Evolutionary conservation across 176 grass and related monocot species (phyloP), one percentile per base, ranked within the genome.

Genomic region (Otatea glauca): DNA sequence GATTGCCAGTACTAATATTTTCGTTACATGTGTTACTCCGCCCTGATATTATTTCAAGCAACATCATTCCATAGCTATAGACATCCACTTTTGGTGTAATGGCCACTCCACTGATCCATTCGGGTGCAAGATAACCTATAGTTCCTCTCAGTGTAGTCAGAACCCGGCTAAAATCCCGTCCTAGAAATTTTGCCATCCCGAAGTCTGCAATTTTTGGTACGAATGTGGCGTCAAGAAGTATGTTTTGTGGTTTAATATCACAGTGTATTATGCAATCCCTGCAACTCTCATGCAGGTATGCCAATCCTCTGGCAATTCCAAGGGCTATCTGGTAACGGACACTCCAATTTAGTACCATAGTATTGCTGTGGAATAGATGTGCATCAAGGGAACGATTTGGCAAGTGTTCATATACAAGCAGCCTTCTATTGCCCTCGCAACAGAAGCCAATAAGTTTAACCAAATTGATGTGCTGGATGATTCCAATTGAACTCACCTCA

Each of bases 1-100:
- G 15, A 51, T 83, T 61, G 15, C 68, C 45, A 79, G n/a, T 60
- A 32, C 48, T 76, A 23, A 27, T 64, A 20, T 71, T 14, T 13
- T 53, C 27, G 14, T 76, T 83, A 43, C 68, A 54, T 32, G 18
- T 66, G 58, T 93, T 90, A 34, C 81, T 69, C 13, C 32, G 64
- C 12, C 87, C 80, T 0, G 87, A 87, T 76, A 92, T 47, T 6
- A 89, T 87, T 69, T 92, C 91, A 4, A 89, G 63, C 43, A 92
- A 29, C 79, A 89, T 81, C 91, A 92, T 87, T 24, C 87, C 84
- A 0, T 86, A 92, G 68, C 83, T 89, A 21, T 92, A 90, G 2
- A 93, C 88, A 79, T 90, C 84, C 9, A 77, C 76, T 54, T 93
- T 93, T 16, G 72, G 2, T 4, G 88, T 88, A 43, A 93, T 85